These are phyloP conservation scores for Starmerella sirachaensis DNA, from an alignment of 805 yeast species.

Conservation along the genomic window DNA sequence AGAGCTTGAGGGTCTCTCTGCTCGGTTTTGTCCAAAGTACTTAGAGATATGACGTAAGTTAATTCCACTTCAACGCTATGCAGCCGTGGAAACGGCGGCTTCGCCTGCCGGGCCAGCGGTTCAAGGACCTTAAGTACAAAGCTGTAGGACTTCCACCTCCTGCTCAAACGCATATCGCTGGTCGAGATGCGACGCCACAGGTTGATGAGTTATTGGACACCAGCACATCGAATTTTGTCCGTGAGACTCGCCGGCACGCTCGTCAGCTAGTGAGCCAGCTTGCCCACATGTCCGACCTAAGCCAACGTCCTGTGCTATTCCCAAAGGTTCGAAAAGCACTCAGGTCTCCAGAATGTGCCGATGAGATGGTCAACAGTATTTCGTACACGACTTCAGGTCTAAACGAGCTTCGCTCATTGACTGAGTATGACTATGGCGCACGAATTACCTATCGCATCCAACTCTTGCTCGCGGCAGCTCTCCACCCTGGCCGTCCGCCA, in stretches of 20 bases:
- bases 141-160: conserved; percentile 6
- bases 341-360: not conserved
- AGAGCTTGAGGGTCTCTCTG: too few relatives aligned
- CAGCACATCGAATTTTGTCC: conserved; percentile 14
- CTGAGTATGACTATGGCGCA: conserved; percentile 9
- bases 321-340: conserved; percentile 4
- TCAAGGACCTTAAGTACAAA: conserved; percentile 6
- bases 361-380: not conserved
- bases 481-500: conserved; percentile 4
- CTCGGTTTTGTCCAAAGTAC: too few relatives aligned
- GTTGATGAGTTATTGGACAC: conserved; percentile 9
- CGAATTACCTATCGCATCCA: conserved; percentile 2
- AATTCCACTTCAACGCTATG: not conserved
- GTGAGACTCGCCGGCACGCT: conserved; percentile 13
- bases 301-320: not conserved
- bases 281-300: conserved; percentile 9
- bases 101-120: not conserved
- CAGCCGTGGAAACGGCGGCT: not conserved
- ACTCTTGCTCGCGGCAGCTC: conserved; percentile 1
- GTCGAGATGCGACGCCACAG: too few relatives aligned
- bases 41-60: too few relatives aligned
- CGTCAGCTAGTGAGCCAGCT: conserved; percentile 7
- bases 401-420: conserved; percentile 1
- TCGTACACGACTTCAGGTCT: too few relatives aligned
- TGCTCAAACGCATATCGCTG: too few relatives aligned